phyloP scores from a whole-genome alignment of 2,329 filamentous ascomycete species.

The Colletotrichum theobromicola region DNA sequence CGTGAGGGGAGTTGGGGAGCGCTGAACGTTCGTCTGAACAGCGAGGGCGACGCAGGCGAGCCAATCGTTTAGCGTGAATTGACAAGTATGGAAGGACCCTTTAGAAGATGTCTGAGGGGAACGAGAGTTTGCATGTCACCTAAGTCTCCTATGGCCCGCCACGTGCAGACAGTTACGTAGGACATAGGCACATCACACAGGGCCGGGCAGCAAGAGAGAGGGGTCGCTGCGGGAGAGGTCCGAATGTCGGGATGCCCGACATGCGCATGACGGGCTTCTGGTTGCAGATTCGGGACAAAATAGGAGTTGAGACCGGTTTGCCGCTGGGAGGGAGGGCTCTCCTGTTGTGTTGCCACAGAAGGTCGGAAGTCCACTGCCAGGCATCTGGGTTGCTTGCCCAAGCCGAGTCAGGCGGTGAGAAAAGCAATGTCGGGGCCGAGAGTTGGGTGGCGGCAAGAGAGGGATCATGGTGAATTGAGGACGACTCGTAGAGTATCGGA shows the following conservation, averaged over 20 bases:
- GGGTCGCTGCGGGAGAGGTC: not conserved
- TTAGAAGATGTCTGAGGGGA: not conserved
- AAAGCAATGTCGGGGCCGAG: not conserved
- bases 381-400: constrained; percentile 15
- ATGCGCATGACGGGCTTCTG: constrained; percentile 1
- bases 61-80: constrained; percentile 11
- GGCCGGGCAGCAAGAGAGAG: not conserved
- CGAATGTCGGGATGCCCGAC: constrained; percentile 15
- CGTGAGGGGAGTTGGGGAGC: not conserved
- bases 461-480: not conserved
- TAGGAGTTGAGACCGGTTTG: constrained; percentile 7
- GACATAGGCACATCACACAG: not conserved
- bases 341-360: constrained; percentile 14
- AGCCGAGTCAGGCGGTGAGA: constrained; percentile 20
- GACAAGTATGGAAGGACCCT: constrained; percentile 5
- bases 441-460: not conserved
- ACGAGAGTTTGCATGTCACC: not conserved
- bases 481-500: not conserved
- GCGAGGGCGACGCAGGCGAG: not conserved
- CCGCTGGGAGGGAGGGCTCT: constrained; percentile 10
- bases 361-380: constrained; percentile 13
- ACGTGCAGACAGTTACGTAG: not conserved
- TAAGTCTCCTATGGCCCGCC: not conserved
- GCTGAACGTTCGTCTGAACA: constrained; percentile 8
- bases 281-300: not conserved